A percentile compares a stretch with the other conserved stretches of the same genome.
These are phyloP conservation scores for Hypomyces perniciosus DNA, from an alignment of 2,329 filamentous ascomycete genomes.

Conservation along the genomic window DNA sequence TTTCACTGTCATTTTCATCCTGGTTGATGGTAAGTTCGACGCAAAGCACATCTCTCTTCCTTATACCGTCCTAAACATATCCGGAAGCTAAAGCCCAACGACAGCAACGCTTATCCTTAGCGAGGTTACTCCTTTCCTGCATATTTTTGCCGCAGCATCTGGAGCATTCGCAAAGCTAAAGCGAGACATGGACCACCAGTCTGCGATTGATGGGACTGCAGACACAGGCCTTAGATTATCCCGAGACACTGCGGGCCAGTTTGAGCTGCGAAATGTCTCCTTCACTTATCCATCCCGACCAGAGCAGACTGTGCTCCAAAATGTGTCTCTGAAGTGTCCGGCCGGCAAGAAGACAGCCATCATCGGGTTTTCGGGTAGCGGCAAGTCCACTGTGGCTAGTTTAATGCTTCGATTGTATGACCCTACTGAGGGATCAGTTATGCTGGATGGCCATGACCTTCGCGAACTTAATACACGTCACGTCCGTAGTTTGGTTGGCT, in stretches of 20 bases:
- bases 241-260: not conserved
- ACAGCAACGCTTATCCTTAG: slow-evolving; percentile 50
- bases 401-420: slow-evolving; percentile 63
- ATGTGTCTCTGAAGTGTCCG: slow-evolving; percentile 39
- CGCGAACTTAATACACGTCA: slow-evolving; percentile 51
- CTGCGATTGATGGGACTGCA: slow-evolving; percentile 33
- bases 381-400: slow-evolving; percentile 63
- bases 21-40: slow-evolving; percentile 39
- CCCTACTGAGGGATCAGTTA: slow-evolving; percentile 34
- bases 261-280: slow-evolving; percentile 29
- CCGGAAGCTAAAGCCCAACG: slow-evolving; percentile 12
- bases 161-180: slow-evolving; percentile 48
- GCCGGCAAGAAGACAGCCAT: slow-evolving; percentile 60
- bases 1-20: slow-evolving; percentile 50
- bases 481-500: slow-evolving; percentile 48
- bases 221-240: slow-evolving; percentile 33
- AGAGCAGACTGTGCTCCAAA: slow-evolving; percentile 51
- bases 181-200: slow-evolving; percentile 46
- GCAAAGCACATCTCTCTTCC: not conserved
- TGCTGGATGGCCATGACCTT: slow-evolving; percentile 38
- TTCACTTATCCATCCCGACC: slow-evolving; percentile 38
- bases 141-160: slow-evolving; percentile 49
- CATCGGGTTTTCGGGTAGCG: slow-evolving; percentile 62
- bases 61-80: not conserved
- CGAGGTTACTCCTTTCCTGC: slow-evolving; percentile 52